Evolutionary conservation across 257 asterid species (phyloP).

Genomic region (Solanum sitiens): DNA sequence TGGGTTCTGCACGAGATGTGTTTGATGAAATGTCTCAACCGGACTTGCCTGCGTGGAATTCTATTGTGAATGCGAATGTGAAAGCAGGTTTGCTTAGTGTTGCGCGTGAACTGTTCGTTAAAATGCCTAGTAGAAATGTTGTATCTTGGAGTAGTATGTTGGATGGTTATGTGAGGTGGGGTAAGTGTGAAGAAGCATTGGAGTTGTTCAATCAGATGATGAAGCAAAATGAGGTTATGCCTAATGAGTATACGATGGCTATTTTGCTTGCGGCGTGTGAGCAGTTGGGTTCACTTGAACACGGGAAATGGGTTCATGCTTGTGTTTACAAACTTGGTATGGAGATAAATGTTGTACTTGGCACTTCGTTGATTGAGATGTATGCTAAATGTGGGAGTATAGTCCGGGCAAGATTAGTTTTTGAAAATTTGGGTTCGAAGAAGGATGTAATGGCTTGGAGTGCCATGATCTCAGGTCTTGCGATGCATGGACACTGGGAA

Average conservation of each 20-base stretch:
- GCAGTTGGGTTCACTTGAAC: conserved; percentile 8
- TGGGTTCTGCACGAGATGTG: background rate
- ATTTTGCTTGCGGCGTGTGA: conserved; percentile 13
- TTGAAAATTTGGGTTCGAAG: conserved; percentile 1
- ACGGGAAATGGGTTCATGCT: conserved; percentile 10
- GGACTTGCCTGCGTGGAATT: conserved; percentile 11
- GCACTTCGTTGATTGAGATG: conserved; percentile 14
- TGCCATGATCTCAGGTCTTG: conserved; percentile 14
- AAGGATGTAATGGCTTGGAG: conserved; percentile 4
- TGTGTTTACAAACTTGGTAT: conserved; percentile 1
- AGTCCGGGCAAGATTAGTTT: conserved; percentile 2
- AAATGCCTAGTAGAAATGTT: background rate
- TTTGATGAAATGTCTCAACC: conserved; percentile 7
- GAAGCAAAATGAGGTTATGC: background rate
- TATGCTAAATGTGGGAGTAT: conserved; percentile 18
- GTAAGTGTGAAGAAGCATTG: conserved; percentile 3
- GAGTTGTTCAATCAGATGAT: conserved; percentile 1
- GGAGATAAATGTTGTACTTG: background rate
- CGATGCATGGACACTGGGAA: conserved; percentile 4
- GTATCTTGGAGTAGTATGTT: conserved; percentile 15
- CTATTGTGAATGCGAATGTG: conserved; percentile 2
- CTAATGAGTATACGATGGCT: conserved; percentile 11
- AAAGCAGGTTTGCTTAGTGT: conserved; percentile 1
- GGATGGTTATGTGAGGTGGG: conserved; percentile 13
- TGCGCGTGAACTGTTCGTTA: conserved; percentile 3